Evolutionary conservation across 1,284 basidiomycete genomes (phyloP).

Genomic region (Boletus semigastroideus): DNA sequence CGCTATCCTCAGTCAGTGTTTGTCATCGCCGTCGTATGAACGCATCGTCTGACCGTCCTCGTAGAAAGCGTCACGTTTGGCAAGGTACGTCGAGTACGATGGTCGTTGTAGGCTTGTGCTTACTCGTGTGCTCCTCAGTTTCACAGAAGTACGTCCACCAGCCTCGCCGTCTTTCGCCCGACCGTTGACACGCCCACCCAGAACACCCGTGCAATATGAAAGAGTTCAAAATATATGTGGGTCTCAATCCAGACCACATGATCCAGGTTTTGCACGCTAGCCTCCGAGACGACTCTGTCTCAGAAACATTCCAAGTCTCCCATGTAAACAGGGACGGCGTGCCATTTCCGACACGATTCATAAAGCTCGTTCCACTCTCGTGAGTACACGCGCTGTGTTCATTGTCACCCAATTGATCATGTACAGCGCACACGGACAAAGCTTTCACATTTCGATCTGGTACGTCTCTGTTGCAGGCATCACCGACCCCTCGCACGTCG

Average conservation of each 20-base stretch:
- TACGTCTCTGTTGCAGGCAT: conserved; percentile 63
- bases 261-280: conserved; percentile 58
- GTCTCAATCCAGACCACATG: conserved; percentile 62
- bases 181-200: conserved; percentile 21
- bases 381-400: conserved; percentile 36
- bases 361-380: conserved; percentile 75
- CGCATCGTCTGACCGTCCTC: not conserved
- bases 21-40: not conserved
- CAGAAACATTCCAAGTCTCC: conserved; percentile 63
- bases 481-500: conserved; percentile 52
- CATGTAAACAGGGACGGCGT: conserved; percentile 55
- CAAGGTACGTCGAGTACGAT: conserved; percentile 48
- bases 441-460: conserved; percentile 80
- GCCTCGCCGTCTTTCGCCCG: not conserved
- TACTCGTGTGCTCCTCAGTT: conserved; percentile 39
- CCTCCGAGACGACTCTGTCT: conserved; percentile 61
- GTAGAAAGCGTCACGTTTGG: conserved; percentile 74
- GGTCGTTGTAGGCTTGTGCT: not conserved
- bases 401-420: not conserved
- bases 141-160: conserved; percentile 47
- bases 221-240: conserved; percentile 71
- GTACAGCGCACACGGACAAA: conserved; percentile 62
- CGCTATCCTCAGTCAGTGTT: conserved; percentile 62
- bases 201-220: conserved; percentile 82
- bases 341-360: conserved; percentile 59